Percentiles rank a stretch among this genome's conserved stretches.
Conservation (phyloP, 345 rosid species). For the Eucalyptus caleyi region DNA sequence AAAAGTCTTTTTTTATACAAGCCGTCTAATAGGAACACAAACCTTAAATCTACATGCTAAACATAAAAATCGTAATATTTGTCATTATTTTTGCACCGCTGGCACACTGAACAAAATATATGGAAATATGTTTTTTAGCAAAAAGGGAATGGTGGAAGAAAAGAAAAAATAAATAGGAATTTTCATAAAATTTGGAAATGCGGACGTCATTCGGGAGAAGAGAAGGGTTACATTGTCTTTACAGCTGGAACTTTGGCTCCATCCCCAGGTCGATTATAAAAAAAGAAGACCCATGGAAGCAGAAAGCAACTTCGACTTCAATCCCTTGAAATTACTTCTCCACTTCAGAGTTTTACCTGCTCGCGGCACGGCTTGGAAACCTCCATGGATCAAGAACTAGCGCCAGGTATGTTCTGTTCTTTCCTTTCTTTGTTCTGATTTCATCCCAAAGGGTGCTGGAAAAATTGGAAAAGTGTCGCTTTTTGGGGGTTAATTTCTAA, state of each 20-base stretch:
- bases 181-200: background rate
- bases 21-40: background rate
- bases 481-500: background rate
- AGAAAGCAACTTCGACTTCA: background rate
- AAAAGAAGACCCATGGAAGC: background rate
- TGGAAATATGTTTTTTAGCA: background rate
- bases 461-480: background rate
- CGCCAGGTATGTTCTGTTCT: background rate
- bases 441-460: background rate
- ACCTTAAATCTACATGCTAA: no score
- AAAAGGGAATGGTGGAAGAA: no score
- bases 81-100: no score
- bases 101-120: no score
- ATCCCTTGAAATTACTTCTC: background rate
- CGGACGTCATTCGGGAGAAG: background rate
- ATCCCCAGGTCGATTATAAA: background rate
- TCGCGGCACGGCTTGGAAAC: background rate
- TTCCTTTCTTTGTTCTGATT: background rate
- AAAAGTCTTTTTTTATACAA: background rate
- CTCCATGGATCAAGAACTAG: background rate
- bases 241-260: background rate
- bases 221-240: background rate
- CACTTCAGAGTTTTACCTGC: background rate
- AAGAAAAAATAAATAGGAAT: no score
- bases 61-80: no score